Percentiles rank a stretch among this genome's conserved stretches.
Conservation (phyloP, 495 filamentous ascomycete genomes). For the Penicillium malachiteum region DNA sequence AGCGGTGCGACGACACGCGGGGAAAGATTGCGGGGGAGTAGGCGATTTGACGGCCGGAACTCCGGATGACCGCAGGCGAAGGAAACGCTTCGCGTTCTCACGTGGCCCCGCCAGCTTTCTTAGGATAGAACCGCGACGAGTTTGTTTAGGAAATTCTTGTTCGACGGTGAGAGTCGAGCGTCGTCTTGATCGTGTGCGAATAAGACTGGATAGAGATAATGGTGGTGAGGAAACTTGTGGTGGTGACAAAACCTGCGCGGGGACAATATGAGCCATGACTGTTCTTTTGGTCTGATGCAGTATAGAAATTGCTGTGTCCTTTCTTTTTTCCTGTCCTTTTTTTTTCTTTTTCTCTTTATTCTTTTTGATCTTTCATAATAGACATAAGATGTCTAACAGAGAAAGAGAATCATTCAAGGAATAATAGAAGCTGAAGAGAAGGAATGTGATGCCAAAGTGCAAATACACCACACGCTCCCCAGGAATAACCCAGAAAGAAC, state of each 20-base stretch:
- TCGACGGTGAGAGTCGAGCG: slow-evolving; percentile 24
- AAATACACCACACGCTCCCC: neutral
- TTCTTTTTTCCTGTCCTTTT: neutral
- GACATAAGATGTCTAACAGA: neutral
- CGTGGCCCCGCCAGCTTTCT: slow-evolving; percentile 49
- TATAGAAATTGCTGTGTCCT: neutral
- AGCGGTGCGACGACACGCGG: slow-evolving; percentile 16
- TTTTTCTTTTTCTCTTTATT: neutral
- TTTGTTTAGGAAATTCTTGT: slow-evolving; percentile 28
- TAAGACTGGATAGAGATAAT: slow-evolving; percentile 25
- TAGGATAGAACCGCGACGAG: slow-evolving; percentile 34
- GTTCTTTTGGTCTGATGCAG: slow-evolving; percentile 5
- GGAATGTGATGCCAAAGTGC: neutral
- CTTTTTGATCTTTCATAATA: neutral
- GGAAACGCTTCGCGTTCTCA: slow-evolving; percentile 51
- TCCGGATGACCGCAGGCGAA: slow-evolving; percentile 42
- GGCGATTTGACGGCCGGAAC: slow-evolving; percentile 15
- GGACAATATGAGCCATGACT: slow-evolving; percentile 38
- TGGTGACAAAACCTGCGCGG: slow-evolving; percentile 28
- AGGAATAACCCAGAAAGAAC: neutral
- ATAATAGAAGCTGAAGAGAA: neutral
- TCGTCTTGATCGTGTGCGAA: slow-evolving; percentile 27
- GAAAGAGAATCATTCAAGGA: neutral
- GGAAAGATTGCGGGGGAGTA: slow-evolving; percentile 21
- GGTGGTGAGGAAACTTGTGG: slow-evolving; percentile 25